Percentiles rank a stretch among this genome's conserved stretches.
Evolutionary conservation across 164 flowering plant species (phyloP).

Genomic region (Dillenia suffruticosa): DNA sequence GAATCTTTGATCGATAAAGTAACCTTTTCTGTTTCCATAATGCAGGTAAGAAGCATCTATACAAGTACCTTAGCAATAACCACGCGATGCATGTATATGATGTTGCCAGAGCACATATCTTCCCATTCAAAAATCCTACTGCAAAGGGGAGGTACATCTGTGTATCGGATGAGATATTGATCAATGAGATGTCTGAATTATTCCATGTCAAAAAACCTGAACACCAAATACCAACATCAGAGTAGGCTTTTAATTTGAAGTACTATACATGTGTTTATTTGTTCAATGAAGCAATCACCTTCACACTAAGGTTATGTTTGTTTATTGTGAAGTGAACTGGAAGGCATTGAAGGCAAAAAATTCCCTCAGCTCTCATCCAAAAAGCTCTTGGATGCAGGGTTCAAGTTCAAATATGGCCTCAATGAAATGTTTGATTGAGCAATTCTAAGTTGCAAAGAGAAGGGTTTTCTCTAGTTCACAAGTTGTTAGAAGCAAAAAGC

Average conservation of each 20-base stretch:
- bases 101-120: conserved; percentile 17
- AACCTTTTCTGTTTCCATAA: no score
- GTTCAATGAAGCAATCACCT: background rate
- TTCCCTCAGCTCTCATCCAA: conserved; percentile 25
- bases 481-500: background rate
- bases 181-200: conserved; percentile 13
- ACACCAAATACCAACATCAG: conserved; percentile 22
- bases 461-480: conserved; percentile 18
- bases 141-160: conserved; percentile 22
- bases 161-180: conserved; percentile 11
- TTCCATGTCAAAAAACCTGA: conserved; percentile 39
- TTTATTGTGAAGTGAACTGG: conserved; percentile 14
- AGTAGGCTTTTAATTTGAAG: conserved; percentile 25
- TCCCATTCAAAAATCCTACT: conserved; percentile 12
- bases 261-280: background rate
- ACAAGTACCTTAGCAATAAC: no score
- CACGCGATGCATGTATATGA: conserved; percentile 24
- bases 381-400: conserved; percentile 51
- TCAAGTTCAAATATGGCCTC: conserved; percentile 34
- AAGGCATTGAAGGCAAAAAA: conserved; percentile 8
- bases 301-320: no score
- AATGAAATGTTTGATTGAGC: conserved; percentile 49
- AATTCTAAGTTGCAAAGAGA: conserved; percentile 25
- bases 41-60: no score
- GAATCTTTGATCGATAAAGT: no score